Base-by-base conservation (phyloP, 1,139 yeast species). In the Geotrichum klebahnii region DNA sequence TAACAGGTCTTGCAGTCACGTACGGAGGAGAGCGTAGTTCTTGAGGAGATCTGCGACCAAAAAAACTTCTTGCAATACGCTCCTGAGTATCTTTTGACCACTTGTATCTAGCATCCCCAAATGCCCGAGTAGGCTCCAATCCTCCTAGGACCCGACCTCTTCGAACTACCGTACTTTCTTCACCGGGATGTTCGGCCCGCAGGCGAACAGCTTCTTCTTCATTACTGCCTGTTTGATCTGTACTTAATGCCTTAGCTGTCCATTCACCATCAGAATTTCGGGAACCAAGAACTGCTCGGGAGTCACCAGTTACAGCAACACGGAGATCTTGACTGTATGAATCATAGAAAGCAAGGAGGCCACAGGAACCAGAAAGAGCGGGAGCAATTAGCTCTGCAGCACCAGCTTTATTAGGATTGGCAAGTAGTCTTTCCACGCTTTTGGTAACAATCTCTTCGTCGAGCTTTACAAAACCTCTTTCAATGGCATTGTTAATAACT, bases 291-390 rank as follows among this genome's bases (percentile, higher is more conserved):
- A 92, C 78, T 0, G 97, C 97, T 56, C 98, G 77, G 0, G 97
- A 90, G 66, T 92, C 99, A 39, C 99, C 99, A 0, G 97, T 82
- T 5, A 90, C 95, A 0, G 98, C 98, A 28, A 92, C 96, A 59
- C 88, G 83, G 57, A 92, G 74, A 47, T 77, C 70, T 51, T 80
- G 77, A 33, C 88, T 75, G 52, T 78, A 76, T 2, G 96, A 81
- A 65, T 92, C 96, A 67, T 85, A 92, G 62, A 87, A 83, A 1
- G 96, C 81, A 55, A 92, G 73, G 54, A 92, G 73, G 0, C 95
- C 97, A 72, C 99, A 92, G 0, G 97, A 83, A 0, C 98, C 99
- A 2, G 96, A 84, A 45, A 94, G 76, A 1, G 97, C 98, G 2
- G 98, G 97, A 77, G 92, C 83, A 60, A 86, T 74, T 55, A 82